Conservation (phyloP, 2,329 filamentous ascomycete genomes). For the Ophioceras dolichostomum region DNA sequence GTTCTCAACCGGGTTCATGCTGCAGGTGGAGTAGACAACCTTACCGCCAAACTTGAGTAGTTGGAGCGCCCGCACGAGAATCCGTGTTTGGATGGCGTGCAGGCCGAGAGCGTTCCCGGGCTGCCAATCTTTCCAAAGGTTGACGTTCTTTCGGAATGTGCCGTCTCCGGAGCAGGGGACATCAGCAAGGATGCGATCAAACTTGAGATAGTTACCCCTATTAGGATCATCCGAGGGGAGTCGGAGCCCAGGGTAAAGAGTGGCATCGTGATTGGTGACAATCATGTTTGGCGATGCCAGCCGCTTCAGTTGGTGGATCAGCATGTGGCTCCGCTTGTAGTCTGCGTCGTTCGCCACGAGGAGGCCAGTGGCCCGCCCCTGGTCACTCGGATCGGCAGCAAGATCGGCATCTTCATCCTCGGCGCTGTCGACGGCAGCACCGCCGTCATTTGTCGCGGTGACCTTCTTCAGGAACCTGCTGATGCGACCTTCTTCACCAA, state of each 20-base stretch:
- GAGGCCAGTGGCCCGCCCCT: constrained; percentile 80
- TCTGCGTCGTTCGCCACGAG: constrained; percentile 94
- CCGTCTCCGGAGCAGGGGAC: constrained; percentile 96
- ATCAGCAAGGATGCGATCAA: constrained; percentile 91
- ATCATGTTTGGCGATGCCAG: constrained; percentile 93
- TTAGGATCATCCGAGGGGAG: constrained; percentile 47
- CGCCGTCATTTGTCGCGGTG: constrained; percentile 43
- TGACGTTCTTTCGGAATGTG: constrained; percentile 83
- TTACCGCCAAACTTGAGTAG: constrained; percentile 92
- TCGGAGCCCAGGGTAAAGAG: constrained; percentile 84
- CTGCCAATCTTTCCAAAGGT: constrained; percentile 91
- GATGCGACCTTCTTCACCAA: constrained; percentile 81
- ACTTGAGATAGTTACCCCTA: constrained; percentile 69
- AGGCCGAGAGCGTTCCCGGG: constrained; percentile 79
- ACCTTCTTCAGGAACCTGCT: constrained; percentile 51
- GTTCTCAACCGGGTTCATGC: constrained; percentile 97
- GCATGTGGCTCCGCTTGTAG: constrained; percentile 92
- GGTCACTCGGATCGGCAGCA: constrained; percentile 52
- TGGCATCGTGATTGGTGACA: constrained; percentile 96
- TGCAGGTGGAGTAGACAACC: constrained; percentile 96
- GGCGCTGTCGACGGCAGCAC: constrained; percentile 35
- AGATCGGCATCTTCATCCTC: constrained; percentile 37
- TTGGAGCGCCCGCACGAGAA: constrained; percentile 82
- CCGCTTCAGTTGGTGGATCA: constrained; percentile 95
- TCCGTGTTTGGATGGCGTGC: constrained; percentile 76